A percentile compares a stretch with the other conserved stretches of the same genome.
Conservation (phyloP, 176 grass and related monocot genomes). For the Aechmea fasciata region DNA sequence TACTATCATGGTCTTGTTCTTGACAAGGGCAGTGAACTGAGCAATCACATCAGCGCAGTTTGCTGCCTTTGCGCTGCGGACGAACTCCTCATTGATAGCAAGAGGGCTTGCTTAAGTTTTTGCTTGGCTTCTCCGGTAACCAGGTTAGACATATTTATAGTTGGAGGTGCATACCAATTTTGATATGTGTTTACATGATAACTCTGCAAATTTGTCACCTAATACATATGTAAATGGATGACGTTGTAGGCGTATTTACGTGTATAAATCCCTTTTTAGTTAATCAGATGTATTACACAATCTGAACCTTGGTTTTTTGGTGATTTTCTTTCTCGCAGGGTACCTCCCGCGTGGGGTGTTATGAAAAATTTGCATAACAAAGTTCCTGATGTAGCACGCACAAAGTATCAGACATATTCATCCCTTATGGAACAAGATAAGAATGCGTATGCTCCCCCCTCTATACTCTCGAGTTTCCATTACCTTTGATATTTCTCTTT, state of each 20-base stretch:
- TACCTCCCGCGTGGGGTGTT: slow-evolving; percentile 75
- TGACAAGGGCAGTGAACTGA: slow-evolving; percentile 59
- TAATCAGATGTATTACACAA: neutral
- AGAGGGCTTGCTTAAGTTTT: slow-evolving; percentile 80
- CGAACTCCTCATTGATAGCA: slow-evolving; percentile 66
- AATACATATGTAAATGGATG: too few relatives aligned
- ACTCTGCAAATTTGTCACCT: too few relatives aligned
- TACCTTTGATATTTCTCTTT: neutral
- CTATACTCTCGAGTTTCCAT: neutral
- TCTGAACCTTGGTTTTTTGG: neutral
- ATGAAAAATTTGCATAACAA: slow-evolving; percentile 93
- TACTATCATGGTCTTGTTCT: slow-evolving; percentile 81
- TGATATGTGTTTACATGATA: too few relatives aligned
- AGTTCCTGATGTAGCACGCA: slow-evolving; percentile 68
- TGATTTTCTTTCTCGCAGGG: slow-evolving; percentile 24
- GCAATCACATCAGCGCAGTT: slow-evolving; percentile 58
- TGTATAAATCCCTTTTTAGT: neutral
- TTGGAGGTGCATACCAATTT: neutral
- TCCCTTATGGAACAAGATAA: slow-evolving; percentile 75
- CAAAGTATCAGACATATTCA: slow-evolving; percentile 68
- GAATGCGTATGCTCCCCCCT: slow-evolving; percentile 36
- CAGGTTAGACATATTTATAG: slow-evolving; percentile 32
- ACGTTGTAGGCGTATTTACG: too few relatives aligned
- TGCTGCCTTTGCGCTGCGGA: slow-evolving; percentile 80
- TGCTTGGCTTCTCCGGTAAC: slow-evolving; percentile 76